Evolutionary conservation across 2,329 filamentous ascomycete species (phyloP).

Genomic region (Sporothrix variecibatus): DNA sequence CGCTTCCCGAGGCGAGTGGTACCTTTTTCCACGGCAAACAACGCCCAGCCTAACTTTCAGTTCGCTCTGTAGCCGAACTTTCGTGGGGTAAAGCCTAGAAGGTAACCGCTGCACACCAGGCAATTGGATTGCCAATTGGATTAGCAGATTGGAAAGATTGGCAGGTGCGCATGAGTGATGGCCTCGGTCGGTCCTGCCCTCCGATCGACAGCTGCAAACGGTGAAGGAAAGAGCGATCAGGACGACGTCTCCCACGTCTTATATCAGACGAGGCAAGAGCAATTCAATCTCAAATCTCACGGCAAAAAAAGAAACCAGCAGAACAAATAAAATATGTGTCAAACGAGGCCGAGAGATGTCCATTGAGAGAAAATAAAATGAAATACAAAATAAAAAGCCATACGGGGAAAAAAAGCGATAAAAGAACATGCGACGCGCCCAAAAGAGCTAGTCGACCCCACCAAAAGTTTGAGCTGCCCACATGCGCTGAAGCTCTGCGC

Average conservation of each 20-base stretch:
- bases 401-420: background rate
- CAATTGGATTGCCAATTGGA: conserved; percentile 12
- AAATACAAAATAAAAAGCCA: background rate
- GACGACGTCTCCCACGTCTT: background rate
- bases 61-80: conserved; percentile 20
- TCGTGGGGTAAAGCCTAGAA: conserved; percentile 16
- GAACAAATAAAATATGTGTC: background rate
- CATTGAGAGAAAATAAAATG: background rate
- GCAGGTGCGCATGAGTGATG: conserved; percentile 13
- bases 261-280: background rate
- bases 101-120: conserved; percentile 1
- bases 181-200: conserved; percentile 1
- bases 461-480: conserved; percentile 18
- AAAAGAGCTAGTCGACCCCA: conserved; percentile 18
- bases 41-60: conserved; percentile 2
- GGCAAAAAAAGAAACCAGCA: background rate
- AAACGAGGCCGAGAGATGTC: background rate
- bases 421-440: conserved; percentile 2
- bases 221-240: background rate
- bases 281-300: background rate
- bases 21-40: conserved; percentile 27
- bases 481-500: conserved; percentile 13
- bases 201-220: conserved; percentile 12
- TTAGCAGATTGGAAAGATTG: background rate
- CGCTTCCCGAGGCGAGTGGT: conserved; percentile 19